Percentiles rank a stretch among this genome's conserved stretches.
phyloP scores from a whole-genome alignment of 108 stramenopile genomes.

The Nitzschia sp. region DNA sequence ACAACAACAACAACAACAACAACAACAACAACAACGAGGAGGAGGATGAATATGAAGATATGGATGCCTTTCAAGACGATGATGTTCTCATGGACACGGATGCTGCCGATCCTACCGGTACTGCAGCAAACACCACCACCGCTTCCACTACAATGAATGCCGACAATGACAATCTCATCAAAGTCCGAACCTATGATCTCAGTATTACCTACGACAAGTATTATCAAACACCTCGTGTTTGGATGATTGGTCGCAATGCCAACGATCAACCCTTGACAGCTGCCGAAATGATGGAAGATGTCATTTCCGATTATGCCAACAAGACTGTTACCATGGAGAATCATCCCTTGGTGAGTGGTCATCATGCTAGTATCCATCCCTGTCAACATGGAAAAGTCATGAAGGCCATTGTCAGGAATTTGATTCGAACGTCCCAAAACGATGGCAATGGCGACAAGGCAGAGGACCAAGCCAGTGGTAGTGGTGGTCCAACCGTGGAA shows the following conservation, averaged over 20 bases:
- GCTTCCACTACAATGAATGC: background rate
- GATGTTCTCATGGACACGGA: conserved; percentile 73
- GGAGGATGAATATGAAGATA: conserved; percentile 89
- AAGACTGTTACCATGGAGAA: conserved; percentile 97
- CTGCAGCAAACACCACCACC: conserved; percentile 14
- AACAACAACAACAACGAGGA: conserved; percentile 24
- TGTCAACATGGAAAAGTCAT: conserved; percentile 99
- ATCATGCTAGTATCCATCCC: conserved; percentile 95
- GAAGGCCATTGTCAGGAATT: conserved; percentile 93
- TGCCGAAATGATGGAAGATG: conserved; percentile 95
- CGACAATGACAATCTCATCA: conserved; percentile 59
- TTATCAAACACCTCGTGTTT: conserved; percentile 97
- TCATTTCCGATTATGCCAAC: conserved; percentile 97
- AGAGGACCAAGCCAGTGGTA: background rate
- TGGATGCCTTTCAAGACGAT: conserved; percentile 88
- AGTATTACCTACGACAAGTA: conserved; percentile 97
- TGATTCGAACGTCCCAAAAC: conserved; percentile 64
- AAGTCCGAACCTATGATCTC: conserved; percentile 93
- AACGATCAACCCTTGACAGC: conserved; percentile 79
- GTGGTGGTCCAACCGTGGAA: conserved; percentile 74
- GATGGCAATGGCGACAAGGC: conserved; percentile 20
- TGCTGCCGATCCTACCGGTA: conserved; percentile 38
- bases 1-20: conserved; percentile 1
- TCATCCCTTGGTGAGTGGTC: conserved; percentile 91
- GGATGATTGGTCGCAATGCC: conserved; percentile 92